Base-by-base conservation (phyloP, 805 yeast species). In the Hanseniaspora clermontiae region DNA sequence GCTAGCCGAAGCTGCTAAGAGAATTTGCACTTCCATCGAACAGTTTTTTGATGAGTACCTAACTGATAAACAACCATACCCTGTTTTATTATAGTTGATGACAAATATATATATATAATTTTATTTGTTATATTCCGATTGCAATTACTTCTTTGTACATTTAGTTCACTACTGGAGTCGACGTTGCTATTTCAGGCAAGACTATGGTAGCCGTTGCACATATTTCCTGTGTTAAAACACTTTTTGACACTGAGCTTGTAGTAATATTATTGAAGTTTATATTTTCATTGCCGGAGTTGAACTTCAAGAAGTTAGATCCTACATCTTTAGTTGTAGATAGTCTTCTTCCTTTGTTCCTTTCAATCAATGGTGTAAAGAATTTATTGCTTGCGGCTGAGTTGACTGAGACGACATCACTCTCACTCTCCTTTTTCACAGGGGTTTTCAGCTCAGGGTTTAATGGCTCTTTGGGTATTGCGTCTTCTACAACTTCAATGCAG, bases 1-100 rank as follows among this genome's bases (percentile, higher is more conserved):
- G 45, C 67, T 83, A 51, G 61, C 61, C 12, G 83, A 80, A 63
- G 86, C 78, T 36, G 74, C 77, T 14, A 62, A 66, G 24, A 75
- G 87, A 67, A 71, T 83, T 51, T 69, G 75, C 49, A 63, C 62
- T 6, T 77, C 82, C 14, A 71, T 79, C 32, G 64, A 69, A 24
- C 77, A 76, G 20, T 74, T 78, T 55, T 74, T 74, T 49, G 66
- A 63, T 7, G 66, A 64, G 32, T 53, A 49, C 34, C 48, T 19
- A 24, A 43, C 46, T 17, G 40, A 39, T 17, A 40, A 39, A 10
- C 53, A 50, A 32, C 43, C 34, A 40, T 50, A 39, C 19, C 24
- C 17, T 2, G 51, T 48, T 20, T 11, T 37, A 12, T 19, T 15
- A 31, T 32, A 37, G 15, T 19, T 17, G 27, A 24, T 24, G 27